Evolutionary conservation across 805 yeast genomes (phyloP).

Genomic region (Candida vartiovaarae): DNA sequence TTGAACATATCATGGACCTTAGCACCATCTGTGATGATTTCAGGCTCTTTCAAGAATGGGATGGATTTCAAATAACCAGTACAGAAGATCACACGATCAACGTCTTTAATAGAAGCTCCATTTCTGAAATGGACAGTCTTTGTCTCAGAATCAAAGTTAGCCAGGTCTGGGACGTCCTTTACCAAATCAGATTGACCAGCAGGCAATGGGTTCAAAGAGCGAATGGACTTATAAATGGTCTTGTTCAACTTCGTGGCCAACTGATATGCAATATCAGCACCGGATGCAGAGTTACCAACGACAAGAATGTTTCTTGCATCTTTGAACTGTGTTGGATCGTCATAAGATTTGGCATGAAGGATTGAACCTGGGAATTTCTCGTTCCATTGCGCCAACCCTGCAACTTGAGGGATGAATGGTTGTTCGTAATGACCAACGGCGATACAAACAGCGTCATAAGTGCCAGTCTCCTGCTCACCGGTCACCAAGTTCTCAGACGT

Average conservation of each 20-base stretch:
- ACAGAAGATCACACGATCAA: conserved; percentile 59
- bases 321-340: conserved; percentile 36
- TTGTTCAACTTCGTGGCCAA: conserved; percentile 37
- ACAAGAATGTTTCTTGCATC: conserved; percentile 42
- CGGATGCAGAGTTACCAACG: conserved; percentile 76
- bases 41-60: conserved; percentile 46
- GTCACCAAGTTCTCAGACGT: conserved; percentile 27
- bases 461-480: conserved; percentile 20
- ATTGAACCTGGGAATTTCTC: conserved; percentile 38
- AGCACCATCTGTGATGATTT: conserved; percentile 37
- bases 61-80: conserved; percentile 68
- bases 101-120: conserved; percentile 37
- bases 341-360: conserved; percentile 51
- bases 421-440: conserved; percentile 60
- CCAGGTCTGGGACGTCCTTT: conserved; percentile 37
- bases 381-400: conserved; percentile 46
- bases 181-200: conserved; percentile 37
- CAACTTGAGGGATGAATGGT: conserved; percentile 51
- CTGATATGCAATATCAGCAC: conserved; percentile 65
- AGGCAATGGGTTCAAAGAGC: conserved; percentile 38
- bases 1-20: conserved; percentile 48
- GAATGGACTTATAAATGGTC: conserved; percentile 40
- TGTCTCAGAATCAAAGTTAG: conserved; percentile 29
- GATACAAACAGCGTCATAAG: conserved; percentile 54
- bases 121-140: conserved; percentile 39